Conservation (phyloP, 179 eudicot species). For the Patellifolia procumbens region DNA sequence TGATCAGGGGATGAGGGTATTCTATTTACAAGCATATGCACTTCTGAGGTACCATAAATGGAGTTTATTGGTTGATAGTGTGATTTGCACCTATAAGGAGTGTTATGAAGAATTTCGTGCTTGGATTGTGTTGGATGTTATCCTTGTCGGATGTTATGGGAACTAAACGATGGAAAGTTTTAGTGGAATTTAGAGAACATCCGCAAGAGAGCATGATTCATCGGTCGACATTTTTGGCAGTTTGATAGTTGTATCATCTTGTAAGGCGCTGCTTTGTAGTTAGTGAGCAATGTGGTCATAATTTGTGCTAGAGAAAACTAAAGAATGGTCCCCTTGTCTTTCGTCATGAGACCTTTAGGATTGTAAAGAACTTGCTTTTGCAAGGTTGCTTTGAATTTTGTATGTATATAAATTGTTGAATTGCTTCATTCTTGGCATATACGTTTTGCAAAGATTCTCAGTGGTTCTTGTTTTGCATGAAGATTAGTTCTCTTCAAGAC, state of each 20-base stretch:
- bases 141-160: neutral
- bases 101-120: neutral
- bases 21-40: neutral
- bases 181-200: too few relatives aligned
- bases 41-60: neutral
- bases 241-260: neutral
- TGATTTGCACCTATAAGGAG: neutral
- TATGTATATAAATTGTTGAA: neutral
- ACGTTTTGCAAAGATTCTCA: neutral
- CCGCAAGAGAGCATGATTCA: neutral
- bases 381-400: neutral
- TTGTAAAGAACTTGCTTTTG: neutral
- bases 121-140: neutral
- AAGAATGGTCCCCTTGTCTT: too few relatives aligned
- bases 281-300: too few relatives aligned
- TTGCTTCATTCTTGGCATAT: neutral
- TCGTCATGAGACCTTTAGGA: neutral
- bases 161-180: too few relatives aligned
- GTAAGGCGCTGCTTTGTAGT: neutral
- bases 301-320: too few relatives aligned
- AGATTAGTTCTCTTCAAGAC: too few relatives aligned
- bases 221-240: neutral
- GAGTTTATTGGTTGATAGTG: neutral
- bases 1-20: neutral
- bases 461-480: too few relatives aligned